phyloP scores from a whole-genome alignment of 73 alveolate genomes.

The Paramecium primaurelia region DNA sequence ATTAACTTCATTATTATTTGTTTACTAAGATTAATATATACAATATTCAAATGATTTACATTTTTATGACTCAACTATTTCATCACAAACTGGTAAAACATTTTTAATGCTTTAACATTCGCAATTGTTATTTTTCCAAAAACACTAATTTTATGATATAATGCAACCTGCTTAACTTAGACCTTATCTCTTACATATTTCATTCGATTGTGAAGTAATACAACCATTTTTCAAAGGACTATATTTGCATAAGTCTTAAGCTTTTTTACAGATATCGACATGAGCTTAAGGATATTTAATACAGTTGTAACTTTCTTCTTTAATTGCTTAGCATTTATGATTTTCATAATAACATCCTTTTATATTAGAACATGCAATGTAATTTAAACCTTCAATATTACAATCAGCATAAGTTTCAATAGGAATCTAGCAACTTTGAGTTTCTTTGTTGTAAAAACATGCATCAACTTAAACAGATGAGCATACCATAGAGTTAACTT shows the following conservation, averaged over 20 bases:
- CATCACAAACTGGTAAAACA: too few species aligned
- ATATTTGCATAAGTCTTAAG: not conserved
- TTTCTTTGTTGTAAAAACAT: not conserved
- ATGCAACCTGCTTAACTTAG: not conserved
- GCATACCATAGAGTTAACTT: not conserved
- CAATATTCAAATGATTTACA: not conserved
- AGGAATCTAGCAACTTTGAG: not conserved
- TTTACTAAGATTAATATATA: too few species aligned
- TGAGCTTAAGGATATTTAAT: not conserved
- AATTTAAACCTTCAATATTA: not conserved
- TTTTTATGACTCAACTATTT: not conserved
- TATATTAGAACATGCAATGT: not conserved
- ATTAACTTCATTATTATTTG: not conserved
- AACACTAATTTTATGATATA: not conserved
- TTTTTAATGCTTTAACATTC: not conserved
- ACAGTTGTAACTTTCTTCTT: not conserved
- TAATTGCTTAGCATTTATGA: not conserved
- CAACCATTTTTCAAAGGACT: not conserved
- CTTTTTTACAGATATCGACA: not conserved
- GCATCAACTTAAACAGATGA: not conserved
- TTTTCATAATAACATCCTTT: not conserved
- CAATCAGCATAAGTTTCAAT: not conserved
- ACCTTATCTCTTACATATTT: not conserved
- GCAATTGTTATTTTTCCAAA: not conserved
- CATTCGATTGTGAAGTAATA: not conserved